Evolutionary conservation across 1,139 yeast genomes (phyloP).

Genomic region (Spencermartinsiella ligniputridi): DNA sequence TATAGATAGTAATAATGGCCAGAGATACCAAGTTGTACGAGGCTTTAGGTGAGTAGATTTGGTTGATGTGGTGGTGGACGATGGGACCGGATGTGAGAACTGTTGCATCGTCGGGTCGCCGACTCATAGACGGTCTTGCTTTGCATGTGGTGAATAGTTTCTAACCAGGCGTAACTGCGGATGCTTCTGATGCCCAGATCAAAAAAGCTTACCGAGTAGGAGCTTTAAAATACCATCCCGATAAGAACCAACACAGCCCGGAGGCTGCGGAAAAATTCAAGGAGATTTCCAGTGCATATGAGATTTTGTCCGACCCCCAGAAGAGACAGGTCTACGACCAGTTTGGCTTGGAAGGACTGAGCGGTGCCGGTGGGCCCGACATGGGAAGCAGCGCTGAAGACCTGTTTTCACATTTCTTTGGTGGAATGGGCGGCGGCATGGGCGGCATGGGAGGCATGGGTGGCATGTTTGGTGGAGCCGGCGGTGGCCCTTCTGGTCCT

Average conservation of each 20-base stretch:
- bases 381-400: conserved; percentile 78
- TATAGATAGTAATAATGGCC: conserved; percentile 53
- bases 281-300: conserved; percentile 80
- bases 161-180: conserved; percentile 73
- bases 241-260: conserved; percentile 80
- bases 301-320: conserved; percentile 76
- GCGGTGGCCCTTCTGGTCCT: conserved; percentile 79
- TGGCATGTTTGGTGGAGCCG: conserved; percentile 52
- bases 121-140: background rate
- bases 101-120: background rate
- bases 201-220: conserved; percentile 93
- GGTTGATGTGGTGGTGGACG: conserved; percentile 9
- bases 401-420: conserved; percentile 90
- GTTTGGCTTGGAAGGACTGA: conserved; percentile 89
- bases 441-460: conserved; percentile 42
- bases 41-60: conserved; percentile 55
- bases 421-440: conserved; percentile 50
- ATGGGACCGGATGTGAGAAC: too few species aligned
- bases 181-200: conserved; percentile 77
- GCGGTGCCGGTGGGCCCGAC: conserved; percentile 65
- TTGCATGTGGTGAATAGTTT: too few species aligned
- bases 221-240: conserved; percentile 94
- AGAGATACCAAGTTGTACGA: conserved; percentile 89
- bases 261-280: conserved; percentile 94
- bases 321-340: conserved; percentile 87